Percentiles rank a stretch among this genome's conserved stretches.
These are phyloP conservation scores for Mycena capillaripes DNA, from an alignment of 768 basidiomycete genomes.

Conservation along the genomic window DNA sequence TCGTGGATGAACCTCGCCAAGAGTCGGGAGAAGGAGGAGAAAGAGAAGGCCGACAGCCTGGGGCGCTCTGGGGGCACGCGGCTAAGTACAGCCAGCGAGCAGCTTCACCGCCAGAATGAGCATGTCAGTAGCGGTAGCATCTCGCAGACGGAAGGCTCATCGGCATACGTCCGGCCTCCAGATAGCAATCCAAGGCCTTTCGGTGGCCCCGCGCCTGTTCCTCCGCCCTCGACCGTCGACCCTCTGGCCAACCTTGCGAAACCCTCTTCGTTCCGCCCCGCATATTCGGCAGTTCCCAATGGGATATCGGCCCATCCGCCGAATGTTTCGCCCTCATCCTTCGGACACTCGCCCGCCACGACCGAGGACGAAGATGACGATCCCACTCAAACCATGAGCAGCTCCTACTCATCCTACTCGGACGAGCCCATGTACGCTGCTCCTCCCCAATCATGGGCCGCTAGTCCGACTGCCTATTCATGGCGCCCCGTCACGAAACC, in stretches of 20 bases:
- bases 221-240: neutral
- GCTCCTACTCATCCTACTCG: neutral
- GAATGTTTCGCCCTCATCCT: neutral
- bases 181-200: neutral
- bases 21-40: slow-evolving; percentile 25
- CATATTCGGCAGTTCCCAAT: neutral
- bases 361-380: slow-evolving; percentile 13
- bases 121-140: slow-evolving; percentile 22
- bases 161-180: slow-evolving; percentile 22
- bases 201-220: neutral
- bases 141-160: slow-evolving; percentile 22
- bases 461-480: neutral
- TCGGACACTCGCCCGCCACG: neutral
- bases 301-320: slow-evolving; percentile 10
- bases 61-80: slow-evolving; percentile 6
- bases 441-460: neutral
- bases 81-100: slow-evolving; percentile 26
- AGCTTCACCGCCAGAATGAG: slow-evolving; percentile 14
- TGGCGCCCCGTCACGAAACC: neutral
- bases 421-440: neutral
- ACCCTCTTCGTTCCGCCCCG: neutral
- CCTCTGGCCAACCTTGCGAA: neutral
- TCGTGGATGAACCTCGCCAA: neutral
- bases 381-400: neutral
- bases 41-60: slow-evolving; percentile 2